Evolutionary conservation across 1,284 basidiomycete species (phyloP).

Genomic region (Pascua sp.): DNA sequence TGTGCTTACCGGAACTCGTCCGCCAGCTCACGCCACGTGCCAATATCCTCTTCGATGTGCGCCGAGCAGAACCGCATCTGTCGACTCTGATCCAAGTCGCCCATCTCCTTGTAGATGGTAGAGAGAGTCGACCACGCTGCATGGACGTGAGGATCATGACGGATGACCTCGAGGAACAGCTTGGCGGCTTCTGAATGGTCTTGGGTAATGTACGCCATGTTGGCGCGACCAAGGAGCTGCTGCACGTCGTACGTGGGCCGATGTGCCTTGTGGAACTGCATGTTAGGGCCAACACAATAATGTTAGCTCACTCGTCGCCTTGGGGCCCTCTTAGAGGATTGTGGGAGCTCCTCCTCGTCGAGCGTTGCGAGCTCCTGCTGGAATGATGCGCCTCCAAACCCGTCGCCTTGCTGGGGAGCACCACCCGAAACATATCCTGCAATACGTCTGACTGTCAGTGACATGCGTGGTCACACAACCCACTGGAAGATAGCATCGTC

Average conservation of each 20-base stretch:
- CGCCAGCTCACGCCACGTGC: slow-evolving; percentile 83
- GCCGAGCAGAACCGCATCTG: slow-evolving; percentile 86
- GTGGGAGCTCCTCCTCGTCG: slow-evolving; percentile 32
- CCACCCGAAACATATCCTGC: slow-evolving; percentile 30
- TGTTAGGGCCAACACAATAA: neutral
- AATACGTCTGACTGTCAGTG: slow-evolving; percentile 26
- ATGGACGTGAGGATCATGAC: slow-evolving; percentile 81
- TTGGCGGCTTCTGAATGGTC: slow-evolving; percentile 67
- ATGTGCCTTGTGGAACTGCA: slow-evolving; percentile 53
- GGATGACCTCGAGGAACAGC: slow-evolving; percentile 85
- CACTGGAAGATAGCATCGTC: slow-evolving; percentile 36
- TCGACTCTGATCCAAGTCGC: slow-evolving; percentile 66
- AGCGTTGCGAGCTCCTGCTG: slow-evolving; percentile 25
- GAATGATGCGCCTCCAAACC: slow-evolving; percentile 20
- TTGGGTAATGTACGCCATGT: slow-evolving; percentile 73
- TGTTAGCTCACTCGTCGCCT: slow-evolving; percentile 1
- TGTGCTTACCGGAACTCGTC: slow-evolving; percentile 62
- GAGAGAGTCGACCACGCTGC: slow-evolving; percentile 84
- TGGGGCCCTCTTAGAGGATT: slow-evolving; percentile 4
- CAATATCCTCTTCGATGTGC: slow-evolving; percentile 75
- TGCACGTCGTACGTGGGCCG: slow-evolving; percentile 76
- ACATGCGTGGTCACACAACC: neutral
- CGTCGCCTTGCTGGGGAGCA: slow-evolving; percentile 6
- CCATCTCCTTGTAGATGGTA: slow-evolving; percentile 68
- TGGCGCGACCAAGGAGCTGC: slow-evolving; percentile 76